Conservation (phyloP, 176 grass and related monocot genomes). For the Eragrostis nindensis region DNA sequence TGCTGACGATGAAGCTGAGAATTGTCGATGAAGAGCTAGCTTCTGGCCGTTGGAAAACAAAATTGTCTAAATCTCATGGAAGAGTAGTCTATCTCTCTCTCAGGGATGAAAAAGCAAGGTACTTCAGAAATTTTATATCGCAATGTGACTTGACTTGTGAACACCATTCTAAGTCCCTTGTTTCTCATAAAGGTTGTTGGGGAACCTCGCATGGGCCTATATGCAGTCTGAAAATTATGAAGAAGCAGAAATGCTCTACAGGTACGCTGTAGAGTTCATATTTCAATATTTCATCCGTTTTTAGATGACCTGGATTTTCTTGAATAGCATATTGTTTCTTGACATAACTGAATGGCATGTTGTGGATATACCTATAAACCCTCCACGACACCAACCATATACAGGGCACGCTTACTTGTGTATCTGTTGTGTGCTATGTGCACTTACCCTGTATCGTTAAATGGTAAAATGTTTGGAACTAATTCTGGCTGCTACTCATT, state of each 20-base stretch:
- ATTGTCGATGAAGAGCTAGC: constrained; percentile 74
- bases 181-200: constrained; percentile 57
- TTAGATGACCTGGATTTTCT: constrained; percentile 3
- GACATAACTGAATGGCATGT: not conserved
- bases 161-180: constrained; percentile 30
- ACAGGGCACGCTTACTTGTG: not conserved
- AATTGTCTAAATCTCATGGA: constrained; percentile 66
- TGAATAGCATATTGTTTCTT: not conserved
- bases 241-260: constrained; percentile 69
- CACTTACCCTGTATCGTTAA: not conserved
- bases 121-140: constrained; percentile 25
- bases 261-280: constrained; percentile 41
- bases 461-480: not conserved
- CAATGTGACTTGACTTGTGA: constrained; percentile 13
- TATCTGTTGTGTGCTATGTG: not conserved
- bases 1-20: constrained; percentile 63
- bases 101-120: constrained; percentile 73
- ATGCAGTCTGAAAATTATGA: constrained; percentile 66
- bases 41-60: constrained; percentile 71
- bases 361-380: constrained; percentile 14
- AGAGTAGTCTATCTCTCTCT: constrained; percentile 61
- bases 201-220: constrained; percentile 73
- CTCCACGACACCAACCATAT: not conserved
- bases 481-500: constrained; percentile 17
- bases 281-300: not conserved